Conservation (phyloP, 352 stramenopile species). For the Sclerospora graminicola region DNA sequence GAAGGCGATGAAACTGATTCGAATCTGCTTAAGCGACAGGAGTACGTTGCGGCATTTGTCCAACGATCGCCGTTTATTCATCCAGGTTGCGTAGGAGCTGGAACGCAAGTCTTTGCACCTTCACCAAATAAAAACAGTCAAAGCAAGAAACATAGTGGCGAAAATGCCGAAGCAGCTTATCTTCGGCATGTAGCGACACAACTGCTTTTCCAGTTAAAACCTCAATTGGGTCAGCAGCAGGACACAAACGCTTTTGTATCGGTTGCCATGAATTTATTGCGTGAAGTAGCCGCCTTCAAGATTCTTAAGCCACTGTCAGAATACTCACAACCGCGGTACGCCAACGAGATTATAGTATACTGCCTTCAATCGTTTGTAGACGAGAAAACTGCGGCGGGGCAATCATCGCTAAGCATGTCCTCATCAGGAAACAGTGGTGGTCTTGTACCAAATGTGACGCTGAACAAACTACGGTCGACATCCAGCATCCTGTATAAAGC, state of each 20-base stretch:
- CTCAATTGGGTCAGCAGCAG: conserved; percentile 41
- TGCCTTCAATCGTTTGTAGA: conserved; percentile 26
- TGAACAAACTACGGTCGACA: conserved; percentile 47
- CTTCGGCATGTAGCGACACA: conserved; percentile 58
- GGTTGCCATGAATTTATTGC: conserved; percentile 52
- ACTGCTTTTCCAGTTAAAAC: conserved; percentile 50
- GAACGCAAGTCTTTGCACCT: conserved; percentile 1
- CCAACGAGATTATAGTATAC: conserved; percentile 51
- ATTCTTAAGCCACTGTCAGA: conserved; percentile 56
- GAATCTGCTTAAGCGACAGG: conserved; percentile 40
- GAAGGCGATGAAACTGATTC: conserved; percentile 39
- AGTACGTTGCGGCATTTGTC: conserved; percentile 42
- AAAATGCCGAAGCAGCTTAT: conserved; percentile 44
- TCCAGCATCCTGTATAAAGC: conserved; percentile 62
- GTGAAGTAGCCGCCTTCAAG: conserved; percentile 52
- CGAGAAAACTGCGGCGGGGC: conserved; percentile 20
- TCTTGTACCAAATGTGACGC: conserved; percentile 25
- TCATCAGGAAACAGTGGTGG: conserved; percentile 12
- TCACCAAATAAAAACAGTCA: background rate
- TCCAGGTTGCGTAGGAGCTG: conserved; percentile 37
- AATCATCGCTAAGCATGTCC: conserved; percentile 6
- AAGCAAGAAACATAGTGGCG: conserved; percentile 16
- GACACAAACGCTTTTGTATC: conserved; percentile 56
- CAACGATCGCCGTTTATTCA: conserved; percentile 57
- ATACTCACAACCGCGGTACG: conserved; percentile 57